Percentiles rank a stretch among this genome's conserved stretches.
phyloP scores from a whole-genome alignment of 2,329 filamentous ascomycete genomes.

The Stemphylium beticola region DNA sequence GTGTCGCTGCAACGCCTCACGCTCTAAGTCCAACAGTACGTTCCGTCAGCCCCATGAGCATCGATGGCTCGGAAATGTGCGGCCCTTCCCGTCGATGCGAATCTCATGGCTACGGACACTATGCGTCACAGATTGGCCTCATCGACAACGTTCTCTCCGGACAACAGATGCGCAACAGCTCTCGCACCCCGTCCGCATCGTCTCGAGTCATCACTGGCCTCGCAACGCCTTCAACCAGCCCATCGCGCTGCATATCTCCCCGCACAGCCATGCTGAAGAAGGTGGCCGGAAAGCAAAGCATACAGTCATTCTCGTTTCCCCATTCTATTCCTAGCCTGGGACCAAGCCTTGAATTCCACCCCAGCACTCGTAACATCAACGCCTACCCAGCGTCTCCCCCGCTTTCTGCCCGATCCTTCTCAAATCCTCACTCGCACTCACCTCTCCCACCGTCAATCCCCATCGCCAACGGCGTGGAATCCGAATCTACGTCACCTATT shows the following conservation, averaged over 20 bases:
- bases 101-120: conserved; percentile 22
- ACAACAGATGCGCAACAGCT: neutral
- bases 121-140: conserved; percentile 17
- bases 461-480: conserved; percentile 41
- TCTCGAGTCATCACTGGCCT: neutral
- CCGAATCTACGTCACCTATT: conserved; percentile 30
- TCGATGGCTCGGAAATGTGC: conserved; percentile 35
- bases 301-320: conserved; percentile 13
- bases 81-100: conserved; percentile 21
- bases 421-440: neutral
- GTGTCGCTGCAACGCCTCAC: conserved; percentile 14
- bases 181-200: conserved; percentile 4
- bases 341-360: conserved; percentile 1
- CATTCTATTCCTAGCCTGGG: neutral
- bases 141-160: conserved; percentile 21
- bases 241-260: conserved; percentile 27
- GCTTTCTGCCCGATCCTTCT: neutral
- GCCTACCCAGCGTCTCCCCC: neutral
- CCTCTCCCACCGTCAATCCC: conserved; percentile 17
- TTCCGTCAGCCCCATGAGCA: conserved; percentile 32
- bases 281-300: conserved; percentile 24
- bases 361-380: conserved; percentile 4
- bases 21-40: conserved; percentile 17
- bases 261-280: conserved; percentile 38
- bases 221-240: conserved; percentile 21